Conservation (phyloP, 495 filamentous ascomycete genomes). For the Aspergillus leporis region DNA sequence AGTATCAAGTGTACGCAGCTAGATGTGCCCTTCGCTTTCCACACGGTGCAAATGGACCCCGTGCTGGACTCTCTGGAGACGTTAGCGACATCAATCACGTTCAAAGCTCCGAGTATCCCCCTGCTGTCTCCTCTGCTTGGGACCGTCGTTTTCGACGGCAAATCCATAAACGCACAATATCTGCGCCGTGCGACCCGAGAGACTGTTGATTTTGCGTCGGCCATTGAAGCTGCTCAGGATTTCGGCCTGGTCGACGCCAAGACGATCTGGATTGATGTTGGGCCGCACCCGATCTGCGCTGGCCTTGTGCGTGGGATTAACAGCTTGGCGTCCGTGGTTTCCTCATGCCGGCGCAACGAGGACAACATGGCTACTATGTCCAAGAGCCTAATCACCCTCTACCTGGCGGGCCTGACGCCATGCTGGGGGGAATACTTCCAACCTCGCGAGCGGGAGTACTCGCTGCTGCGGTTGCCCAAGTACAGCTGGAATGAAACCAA, state of each 20-base stretch:
- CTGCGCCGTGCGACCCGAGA: conserved; percentile 65
- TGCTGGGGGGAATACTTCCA: conserved; percentile 61
- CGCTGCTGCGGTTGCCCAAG: conserved; percentile 1
- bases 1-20: conserved; percentile 69
- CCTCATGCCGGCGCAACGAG: conserved; percentile 42
- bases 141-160: conserved; percentile 52
- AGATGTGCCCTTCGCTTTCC: conserved; percentile 77
- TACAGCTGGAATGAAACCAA: conserved; percentile 31
- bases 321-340: conserved; percentile 36
- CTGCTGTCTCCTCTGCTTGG: conserved; percentile 69
- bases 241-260: conserved; percentile 16
- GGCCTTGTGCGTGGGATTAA: conserved; percentile 25
- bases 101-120: conserved; percentile 59
- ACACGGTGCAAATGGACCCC: conserved; percentile 77
- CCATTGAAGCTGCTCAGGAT: conserved; percentile 49
- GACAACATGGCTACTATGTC: conserved; percentile 57
- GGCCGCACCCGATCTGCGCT: conserved; percentile 34
- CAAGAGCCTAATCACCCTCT: conserved; percentile 50
- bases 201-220: conserved; percentile 69
- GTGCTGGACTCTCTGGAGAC: conserved; percentile 67
- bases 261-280: conserved; percentile 40
- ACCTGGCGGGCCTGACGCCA: conserved; percentile 57
- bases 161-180: conserved; percentile 56
- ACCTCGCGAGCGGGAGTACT: not conserved
- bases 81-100: conserved; percentile 57